These are phyloP conservation scores for Funneliformis geosporum DNA, from an alignment of 192 early-diverging fungal species.

Conservation along the genomic window DNA sequence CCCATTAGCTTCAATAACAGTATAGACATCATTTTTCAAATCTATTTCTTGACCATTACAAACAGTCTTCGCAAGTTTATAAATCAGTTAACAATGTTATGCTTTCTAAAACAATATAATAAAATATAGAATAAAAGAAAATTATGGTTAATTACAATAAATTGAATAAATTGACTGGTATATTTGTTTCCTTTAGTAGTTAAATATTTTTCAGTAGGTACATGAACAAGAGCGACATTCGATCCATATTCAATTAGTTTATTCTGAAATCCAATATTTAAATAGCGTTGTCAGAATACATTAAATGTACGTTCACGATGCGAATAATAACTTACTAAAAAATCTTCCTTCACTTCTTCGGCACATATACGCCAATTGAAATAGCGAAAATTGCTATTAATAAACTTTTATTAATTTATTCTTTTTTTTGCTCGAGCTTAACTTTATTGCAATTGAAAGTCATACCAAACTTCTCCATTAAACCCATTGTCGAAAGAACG, in stretches of 20 bases:
- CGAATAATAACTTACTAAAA: conserved; percentile 6
- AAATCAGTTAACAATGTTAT: not conserved
- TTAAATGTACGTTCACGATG: conserved; percentile 16
- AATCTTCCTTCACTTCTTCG: too few relatives aligned
- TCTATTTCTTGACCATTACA: not conserved
- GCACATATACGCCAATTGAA: too few relatives aligned
- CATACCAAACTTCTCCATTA: conserved; percentile 24
- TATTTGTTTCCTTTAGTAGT: not conserved
- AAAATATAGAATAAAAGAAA: not conserved
- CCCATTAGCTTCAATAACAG: not conserved
- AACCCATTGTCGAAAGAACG: not conserved
- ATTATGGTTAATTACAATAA: not conserved
- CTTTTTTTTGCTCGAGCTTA: not conserved
- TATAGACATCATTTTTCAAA: not conserved
- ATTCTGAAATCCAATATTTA: not conserved
- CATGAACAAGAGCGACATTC: not conserved
- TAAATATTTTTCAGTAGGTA: not conserved
- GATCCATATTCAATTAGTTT: not conserved
- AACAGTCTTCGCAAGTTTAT: not conserved
- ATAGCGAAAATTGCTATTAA: conserved; percentile 10
- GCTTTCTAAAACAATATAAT: not conserved
- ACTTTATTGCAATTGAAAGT: not conserved
- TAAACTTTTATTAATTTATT: not conserved
- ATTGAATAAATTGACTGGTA: not conserved
- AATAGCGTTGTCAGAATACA: not conserved